These are phyloP conservation scores for Musa acuminata DNA, from an alignment of 176 grass and related monocot genomes.

Conservation along the genomic window DNA sequence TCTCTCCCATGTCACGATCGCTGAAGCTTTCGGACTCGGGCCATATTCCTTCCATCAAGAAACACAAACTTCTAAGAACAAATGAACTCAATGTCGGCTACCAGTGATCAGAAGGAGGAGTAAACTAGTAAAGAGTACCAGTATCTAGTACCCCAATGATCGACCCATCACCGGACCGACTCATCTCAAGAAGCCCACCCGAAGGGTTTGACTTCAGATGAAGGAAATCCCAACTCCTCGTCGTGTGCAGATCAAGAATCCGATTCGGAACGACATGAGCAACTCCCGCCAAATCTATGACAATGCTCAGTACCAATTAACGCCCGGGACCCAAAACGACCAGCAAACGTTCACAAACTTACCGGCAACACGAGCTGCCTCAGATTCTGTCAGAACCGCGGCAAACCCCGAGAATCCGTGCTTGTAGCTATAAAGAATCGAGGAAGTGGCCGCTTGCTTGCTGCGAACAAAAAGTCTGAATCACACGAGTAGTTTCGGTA, in stretches of 20 bases:
- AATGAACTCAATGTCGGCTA: not conserved
- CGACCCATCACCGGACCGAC: slow-evolving; percentile 57
- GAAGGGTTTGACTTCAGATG: slow-evolving; percentile 34
- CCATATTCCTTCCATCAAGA: slow-evolving; percentile 67
- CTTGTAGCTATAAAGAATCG: slow-evolving; percentile 92
- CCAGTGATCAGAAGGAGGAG: not conserved
- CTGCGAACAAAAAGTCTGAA: slow-evolving; percentile 29
- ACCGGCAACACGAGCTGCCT: slow-evolving; percentile 60
- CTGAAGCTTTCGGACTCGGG: slow-evolving; percentile 85
- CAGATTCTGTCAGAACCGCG: slow-evolving; percentile 49
- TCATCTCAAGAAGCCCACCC: slow-evolving; percentile 42
- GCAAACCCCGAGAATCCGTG: slow-evolving; percentile 95
- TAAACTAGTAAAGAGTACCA: slow-evolving; percentile 26
- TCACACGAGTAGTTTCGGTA: not conserved
- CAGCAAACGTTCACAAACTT: not conserved
- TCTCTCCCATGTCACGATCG: slow-evolving; percentile 51
- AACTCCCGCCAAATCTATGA: slow-evolving; percentile 60
- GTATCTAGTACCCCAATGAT: slow-evolving; percentile 86
- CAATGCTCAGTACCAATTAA: not conserved
- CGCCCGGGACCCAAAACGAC: not conserved
- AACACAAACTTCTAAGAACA: not conserved
- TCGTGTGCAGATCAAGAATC: slow-evolving; percentile 80
- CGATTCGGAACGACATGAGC: slow-evolving; percentile 68
- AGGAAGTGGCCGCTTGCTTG: slow-evolving; percentile 42
- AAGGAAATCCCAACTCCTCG: slow-evolving; percentile 95